Evolutionary conservation across 345 rosid species (phyloP), one percentile per base, ranked within the genome.

Genomic region (Salix brachista): DNA sequence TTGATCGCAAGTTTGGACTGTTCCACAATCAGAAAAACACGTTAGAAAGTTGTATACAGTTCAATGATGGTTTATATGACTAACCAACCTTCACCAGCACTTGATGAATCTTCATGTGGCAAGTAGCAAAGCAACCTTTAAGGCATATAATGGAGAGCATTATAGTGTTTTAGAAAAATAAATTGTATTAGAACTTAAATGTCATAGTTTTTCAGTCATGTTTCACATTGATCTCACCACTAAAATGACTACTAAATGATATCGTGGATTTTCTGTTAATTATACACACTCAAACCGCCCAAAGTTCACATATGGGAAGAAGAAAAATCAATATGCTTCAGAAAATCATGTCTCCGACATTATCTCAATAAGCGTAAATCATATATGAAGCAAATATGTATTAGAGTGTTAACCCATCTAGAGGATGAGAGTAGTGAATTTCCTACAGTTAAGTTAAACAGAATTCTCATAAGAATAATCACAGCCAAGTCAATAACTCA

Each of bases 381-480:
- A 30, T 7, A 30, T 0, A 74, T 56, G 5, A 52, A 2, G 25
- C 36, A 67, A 37, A 67, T 25, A 28, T 8, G 37, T 75, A 60
- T 67, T 8, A 25, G 17, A 71, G 17, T 32, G 69, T 69, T 23
- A 28, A 68, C 30, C 26, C 16, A 28, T 68, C 44, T 37, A 74
- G n/a, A 65, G 12, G 19, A 25, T 12, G 37, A 4, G 23, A 0
- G 21, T 23, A 25, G 30, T n/a, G 13, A 36, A 44, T 48, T 62
- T 69, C 61, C 62, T 9, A 19, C 28, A 17, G 54, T 68, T 5
- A 25, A 41, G 25, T 26, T 8, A 30, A 69, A 52, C 66, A 34
- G 67, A 72, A 30, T 70, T 60, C 69, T 41, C 69, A 41, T 30
- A 60, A 60, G 54, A 52, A 41, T 28, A 65, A 65, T 78, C 44